These are phyloP conservation scores for Claviceps monticola DNA, from an alignment of 2,329 filamentous ascomycete species.

Conservation along the genomic window DNA sequence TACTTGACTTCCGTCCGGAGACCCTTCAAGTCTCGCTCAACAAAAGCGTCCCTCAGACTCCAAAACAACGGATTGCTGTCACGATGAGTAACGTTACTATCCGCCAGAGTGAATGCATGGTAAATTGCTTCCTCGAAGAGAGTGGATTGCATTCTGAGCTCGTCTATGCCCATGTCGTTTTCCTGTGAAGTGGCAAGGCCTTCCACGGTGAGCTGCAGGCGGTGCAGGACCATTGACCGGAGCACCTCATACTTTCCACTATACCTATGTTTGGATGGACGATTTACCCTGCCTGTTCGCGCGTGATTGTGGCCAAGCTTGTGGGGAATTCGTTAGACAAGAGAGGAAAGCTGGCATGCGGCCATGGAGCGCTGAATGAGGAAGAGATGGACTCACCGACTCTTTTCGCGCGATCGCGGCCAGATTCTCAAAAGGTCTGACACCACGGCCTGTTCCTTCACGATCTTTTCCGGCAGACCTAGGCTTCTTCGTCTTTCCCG, in stretches of 20 bases:
- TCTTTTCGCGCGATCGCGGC: slow-evolving; percentile 9
- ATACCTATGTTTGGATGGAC: slow-evolving; percentile 12
- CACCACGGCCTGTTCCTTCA: not conserved
- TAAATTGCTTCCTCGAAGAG: slow-evolving; percentile 32
- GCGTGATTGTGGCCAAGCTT: slow-evolving; percentile 22
- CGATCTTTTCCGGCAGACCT: not conserved
- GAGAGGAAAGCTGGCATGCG: not conserved
- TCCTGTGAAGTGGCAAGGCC: slow-evolving; percentile 12
- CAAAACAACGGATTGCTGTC: slow-evolving; percentile 41
- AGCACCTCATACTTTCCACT: slow-evolving; percentile 19
- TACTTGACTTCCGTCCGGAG: slow-evolving; percentile 48
- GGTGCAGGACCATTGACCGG: slow-evolving; percentile 20
- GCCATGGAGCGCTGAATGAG: too few species aligned
- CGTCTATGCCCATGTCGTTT: slow-evolving; percentile 20
- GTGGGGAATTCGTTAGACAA: not conserved
- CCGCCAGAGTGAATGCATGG: slow-evolving; percentile 31
- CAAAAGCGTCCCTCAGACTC: slow-evolving; percentile 45
- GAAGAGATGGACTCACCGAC: slow-evolving; percentile 12
- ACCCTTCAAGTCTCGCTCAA: slow-evolving; percentile 34
- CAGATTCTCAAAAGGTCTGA: slow-evolving; percentile 4
- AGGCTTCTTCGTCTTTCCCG: not conserved
- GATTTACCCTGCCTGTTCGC: slow-evolving; percentile 18
- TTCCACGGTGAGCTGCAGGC: slow-evolving; percentile 23
- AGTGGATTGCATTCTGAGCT: slow-evolving; percentile 29
- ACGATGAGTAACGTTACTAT: slow-evolving; percentile 22